Percentiles rank a stretch among this genome's conserved stretches.
phyloP scores from a whole-genome alignment of 768 basidiomycete species.

The Pleurotus platypus region DNA sequence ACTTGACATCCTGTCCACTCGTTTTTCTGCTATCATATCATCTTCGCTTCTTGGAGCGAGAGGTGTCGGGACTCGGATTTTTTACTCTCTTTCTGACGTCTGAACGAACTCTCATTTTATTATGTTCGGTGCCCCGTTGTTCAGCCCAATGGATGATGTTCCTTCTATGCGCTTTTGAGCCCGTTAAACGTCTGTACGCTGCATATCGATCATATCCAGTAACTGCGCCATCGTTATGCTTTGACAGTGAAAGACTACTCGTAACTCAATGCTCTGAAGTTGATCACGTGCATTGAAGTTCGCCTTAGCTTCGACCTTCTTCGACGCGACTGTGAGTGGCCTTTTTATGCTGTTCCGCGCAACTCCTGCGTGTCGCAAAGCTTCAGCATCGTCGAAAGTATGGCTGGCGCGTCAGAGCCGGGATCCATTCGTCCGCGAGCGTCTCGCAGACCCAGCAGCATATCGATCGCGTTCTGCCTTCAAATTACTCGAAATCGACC shows the following conservation, averaged over 20 bases:
- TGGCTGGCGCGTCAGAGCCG: slow-evolving; percentile 71
- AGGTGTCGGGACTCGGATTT: not conserved
- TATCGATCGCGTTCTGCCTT: slow-evolving; percentile 89
- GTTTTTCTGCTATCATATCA: not conserved
- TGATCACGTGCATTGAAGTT: too few relatives aligned
- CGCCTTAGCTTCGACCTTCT: too few relatives aligned
- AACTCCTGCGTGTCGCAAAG: slow-evolving; percentile 12
- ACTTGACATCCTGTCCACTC: slow-evolving; percentile 1
- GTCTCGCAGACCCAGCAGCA: slow-evolving; percentile 30
- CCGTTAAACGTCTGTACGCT: not conserved
- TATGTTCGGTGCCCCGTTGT: not conserved
- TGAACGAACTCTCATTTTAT: slow-evolving; percentile 2
- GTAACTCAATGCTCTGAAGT: too few relatives aligned
- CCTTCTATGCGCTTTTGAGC: not conserved
- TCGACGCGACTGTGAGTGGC: too few relatives aligned
- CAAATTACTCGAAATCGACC: slow-evolving; percentile 82
- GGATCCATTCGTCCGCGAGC: slow-evolving; percentile 69
- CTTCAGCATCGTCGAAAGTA: slow-evolving; percentile 41
- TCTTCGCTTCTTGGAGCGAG: not conserved
- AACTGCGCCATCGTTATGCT: too few relatives aligned
- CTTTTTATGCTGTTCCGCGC: slow-evolving; percentile 18
- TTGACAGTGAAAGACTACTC: too few relatives aligned
- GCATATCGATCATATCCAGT: slow-evolving; percentile 7
- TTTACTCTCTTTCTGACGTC: not conserved
- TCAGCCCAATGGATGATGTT: not conserved